Evolutionary conservation across 1,284 basidiomycete genomes (phyloP).

Genomic region (Vanrija sp.): DNA sequence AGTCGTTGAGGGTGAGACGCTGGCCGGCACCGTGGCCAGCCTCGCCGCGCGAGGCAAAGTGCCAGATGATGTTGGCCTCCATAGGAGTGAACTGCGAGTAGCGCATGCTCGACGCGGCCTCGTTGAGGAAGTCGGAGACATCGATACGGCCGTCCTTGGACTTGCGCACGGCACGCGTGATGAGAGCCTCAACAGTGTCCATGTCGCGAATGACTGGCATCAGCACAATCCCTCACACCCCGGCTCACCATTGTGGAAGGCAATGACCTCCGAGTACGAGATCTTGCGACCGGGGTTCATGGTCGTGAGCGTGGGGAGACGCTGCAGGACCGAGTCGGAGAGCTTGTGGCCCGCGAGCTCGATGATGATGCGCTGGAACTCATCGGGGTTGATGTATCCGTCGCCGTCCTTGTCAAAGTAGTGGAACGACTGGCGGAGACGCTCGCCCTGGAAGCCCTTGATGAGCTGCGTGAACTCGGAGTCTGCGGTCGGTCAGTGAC

Average conservation of each 20-base stretch:
- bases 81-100: slow-evolving; percentile 92
- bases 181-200: slow-evolving; percentile 81
- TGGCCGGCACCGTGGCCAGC: slow-evolving; percentile 43
- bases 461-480: slow-evolving; percentile 89
- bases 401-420: slow-evolving; percentile 81
- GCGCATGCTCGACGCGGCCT: slow-evolving; percentile 58
- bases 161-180: slow-evolving; percentile 64
- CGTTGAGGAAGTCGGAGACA: slow-evolving; percentile 51
- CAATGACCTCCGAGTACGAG: slow-evolving; percentile 89
- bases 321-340: slow-evolving; percentile 81
- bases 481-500: slow-evolving; percentile 53
- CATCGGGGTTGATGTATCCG: slow-evolving; percentile 83
- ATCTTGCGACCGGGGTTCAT: slow-evolving; percentile 81
- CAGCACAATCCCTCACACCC: neutral
- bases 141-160: slow-evolving; percentile 84
- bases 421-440: slow-evolving; percentile 87
- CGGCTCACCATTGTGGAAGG: slow-evolving; percentile 72
- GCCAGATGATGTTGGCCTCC: slow-evolving; percentile 92
- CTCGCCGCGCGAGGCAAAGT: slow-evolving; percentile 80
- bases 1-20: slow-evolving; percentile 76
- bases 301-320: slow-evolving; percentile 82
- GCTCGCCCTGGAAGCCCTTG: slow-evolving; percentile 94
- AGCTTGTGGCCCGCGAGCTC: slow-evolving; percentile 94
- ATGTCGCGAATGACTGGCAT: slow-evolving; percentile 57
- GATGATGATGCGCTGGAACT: slow-evolving; percentile 89